Base-by-base conservation (phyloP, 768 basidiomycete genomes). In the Mycena crocata region DNA sequence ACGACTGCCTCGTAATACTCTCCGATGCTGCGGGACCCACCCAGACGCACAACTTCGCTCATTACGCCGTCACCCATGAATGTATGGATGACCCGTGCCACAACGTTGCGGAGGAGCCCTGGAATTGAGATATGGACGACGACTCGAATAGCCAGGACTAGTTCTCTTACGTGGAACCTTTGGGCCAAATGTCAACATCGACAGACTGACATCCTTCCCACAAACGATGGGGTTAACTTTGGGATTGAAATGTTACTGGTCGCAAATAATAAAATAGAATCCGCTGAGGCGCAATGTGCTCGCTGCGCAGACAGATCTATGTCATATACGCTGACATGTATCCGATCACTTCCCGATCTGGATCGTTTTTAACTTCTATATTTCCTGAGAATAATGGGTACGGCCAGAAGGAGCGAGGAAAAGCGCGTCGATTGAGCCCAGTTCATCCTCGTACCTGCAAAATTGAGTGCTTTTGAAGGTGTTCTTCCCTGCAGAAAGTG, bases 51-150 rank as follows among this genome's bases (percentile, higher is more conserved):
- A 15, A 56, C 24, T 37, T 49, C 55, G 24, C 35, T 39, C 62
- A 64, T 64, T 7, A 57, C 37, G 14, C 39, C 42, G 46, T 64
- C 62, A 9, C 62, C 62, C 19, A 62, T 40, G 13, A 62, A 50
- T 1, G 23, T 57, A 37, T 26, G 17, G 21, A 59, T 45, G 21
- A 30, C 56, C 35, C 50, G 39, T n/a, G 44, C 37, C 9, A 37
- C 34, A 14, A 26, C 24, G 13, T 23, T 58, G 1, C 61, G 66
- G 10, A 68, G 30, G 13, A 63, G 17, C 39, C 45, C 66, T 68
- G 24, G 37, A 19, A 28, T 35, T 9, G 30, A 30, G 10, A 42
- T 26, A 35, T 15, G 19, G 19, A 35, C 10, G 57, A 28, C 21
- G 21, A 45, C 7, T 8, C 26, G 32, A n/a, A 23, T 15, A 56